Evolutionary conservation across 2,329 filamentous ascomycete genomes (phyloP).

Genomic region (Lasiodiplodia hormozganensis): DNA sequence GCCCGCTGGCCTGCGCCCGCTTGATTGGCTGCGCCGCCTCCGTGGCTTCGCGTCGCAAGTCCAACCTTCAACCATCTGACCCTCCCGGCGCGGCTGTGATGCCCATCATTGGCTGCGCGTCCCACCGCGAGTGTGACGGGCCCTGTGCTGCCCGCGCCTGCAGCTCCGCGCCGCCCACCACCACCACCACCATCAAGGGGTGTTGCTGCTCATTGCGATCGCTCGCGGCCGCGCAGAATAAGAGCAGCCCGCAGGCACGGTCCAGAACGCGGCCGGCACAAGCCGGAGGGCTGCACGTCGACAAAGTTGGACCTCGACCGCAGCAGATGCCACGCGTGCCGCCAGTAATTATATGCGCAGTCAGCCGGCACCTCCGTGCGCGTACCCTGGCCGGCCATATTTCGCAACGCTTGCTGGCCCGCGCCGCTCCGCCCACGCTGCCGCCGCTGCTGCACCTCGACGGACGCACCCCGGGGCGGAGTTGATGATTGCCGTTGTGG

Average conservation of each 20-base stretch:
- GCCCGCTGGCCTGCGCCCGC: neutral
- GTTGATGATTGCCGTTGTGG: slow-evolving; percentile 18
- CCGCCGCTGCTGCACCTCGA: neutral
- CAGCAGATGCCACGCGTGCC: neutral
- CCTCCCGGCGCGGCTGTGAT: slow-evolving; percentile 21
- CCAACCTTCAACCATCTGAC: slow-evolving; percentile 18
- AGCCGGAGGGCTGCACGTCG: slow-evolving; percentile 9
- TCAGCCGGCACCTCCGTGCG: neutral
- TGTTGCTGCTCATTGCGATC: slow-evolving; percentile 21
- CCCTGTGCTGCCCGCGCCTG: slow-evolving; percentile 15
- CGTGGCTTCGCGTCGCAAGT: neutral
- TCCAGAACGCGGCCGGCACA: slow-evolving; percentile 14
- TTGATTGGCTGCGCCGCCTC: neutral
- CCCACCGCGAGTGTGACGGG: slow-evolving; percentile 5
- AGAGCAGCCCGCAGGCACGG: slow-evolving; percentile 12
- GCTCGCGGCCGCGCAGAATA: slow-evolving; percentile 4
- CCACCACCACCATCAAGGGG: neutral
- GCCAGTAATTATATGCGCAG: neutral
- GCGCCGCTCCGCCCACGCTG: neutral
- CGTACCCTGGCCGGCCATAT: slow-evolving; percentile 1
- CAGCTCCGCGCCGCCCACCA: neutral
- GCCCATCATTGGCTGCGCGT: slow-evolving; percentile 14
- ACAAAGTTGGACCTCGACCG: neutral
- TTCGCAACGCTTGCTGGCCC: slow-evolving; percentile 7
- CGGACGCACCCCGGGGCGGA: neutral